Evolutionary conservation across 139 green algal species (phyloP).

Genomic region (Coelastrella sp.): DNA sequence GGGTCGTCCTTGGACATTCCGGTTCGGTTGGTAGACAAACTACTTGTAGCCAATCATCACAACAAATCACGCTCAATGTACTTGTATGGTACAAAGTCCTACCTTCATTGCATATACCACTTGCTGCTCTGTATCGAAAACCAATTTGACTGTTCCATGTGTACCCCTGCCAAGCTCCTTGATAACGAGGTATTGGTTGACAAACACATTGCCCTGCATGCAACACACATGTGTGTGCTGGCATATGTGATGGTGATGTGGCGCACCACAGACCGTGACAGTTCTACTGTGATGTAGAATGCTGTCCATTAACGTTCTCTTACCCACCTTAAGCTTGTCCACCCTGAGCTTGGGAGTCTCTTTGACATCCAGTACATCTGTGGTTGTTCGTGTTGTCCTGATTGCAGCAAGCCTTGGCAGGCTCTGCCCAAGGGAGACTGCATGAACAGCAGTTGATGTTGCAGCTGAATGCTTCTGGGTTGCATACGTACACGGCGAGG

Average conservation of each 20-base stretch:
- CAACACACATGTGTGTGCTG: background rate
- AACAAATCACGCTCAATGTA: background rate
- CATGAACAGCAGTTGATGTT: background rate
- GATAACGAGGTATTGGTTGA: conserved; percentile 89
- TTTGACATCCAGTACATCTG: conserved; percentile 13
- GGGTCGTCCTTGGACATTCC: too few relatives aligned
- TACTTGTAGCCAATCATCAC: background rate
- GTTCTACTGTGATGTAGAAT: background rate
- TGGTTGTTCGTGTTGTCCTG: background rate
- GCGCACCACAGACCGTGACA: background rate
- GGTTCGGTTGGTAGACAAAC: background rate
- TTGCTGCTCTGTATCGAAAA: conserved; percentile 78
- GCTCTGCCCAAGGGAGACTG: conserved; percentile 13
- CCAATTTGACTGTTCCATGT: conserved; percentile 84
- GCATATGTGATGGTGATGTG: background rate
- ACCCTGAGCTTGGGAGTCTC: conserved; percentile 42
- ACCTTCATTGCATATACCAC: conserved; percentile 87
- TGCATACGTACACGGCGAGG: too few relatives aligned
- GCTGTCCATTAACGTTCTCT: background rate
- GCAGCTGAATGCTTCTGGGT: background rate
- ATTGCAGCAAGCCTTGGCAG: background rate
- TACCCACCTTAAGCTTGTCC: conserved; percentile 39
- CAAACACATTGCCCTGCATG: conserved; percentile 72
- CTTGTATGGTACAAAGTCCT: too few relatives aligned
- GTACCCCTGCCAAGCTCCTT: conserved; percentile 80